Conservation (phyloP, 495 filamentous ascomycete species). For the Elaphomyces granulatus region DNA sequence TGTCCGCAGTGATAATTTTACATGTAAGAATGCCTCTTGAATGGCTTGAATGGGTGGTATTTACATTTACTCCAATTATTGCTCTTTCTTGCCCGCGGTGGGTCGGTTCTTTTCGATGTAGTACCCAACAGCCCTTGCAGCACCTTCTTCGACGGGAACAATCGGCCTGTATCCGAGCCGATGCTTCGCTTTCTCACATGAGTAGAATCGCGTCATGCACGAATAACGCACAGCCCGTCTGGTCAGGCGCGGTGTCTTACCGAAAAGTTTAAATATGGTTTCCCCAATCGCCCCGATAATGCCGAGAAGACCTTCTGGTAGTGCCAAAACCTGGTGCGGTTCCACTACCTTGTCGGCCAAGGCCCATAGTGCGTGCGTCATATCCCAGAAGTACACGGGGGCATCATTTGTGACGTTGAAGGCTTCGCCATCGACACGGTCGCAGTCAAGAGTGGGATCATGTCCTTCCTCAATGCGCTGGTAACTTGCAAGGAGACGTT, state of each 20-base stretch:
- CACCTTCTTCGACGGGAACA: slow-evolving; percentile 59
- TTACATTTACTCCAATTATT: slow-evolving; percentile 17
- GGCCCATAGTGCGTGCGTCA: slow-evolving; percentile 64
- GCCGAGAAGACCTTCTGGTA: slow-evolving; percentile 49
- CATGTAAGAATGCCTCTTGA: too few relatives aligned
- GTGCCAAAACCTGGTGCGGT: slow-evolving; percentile 51
- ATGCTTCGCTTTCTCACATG: slow-evolving; percentile 68
- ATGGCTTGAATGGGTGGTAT: too few relatives aligned
- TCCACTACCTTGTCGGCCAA: slow-evolving; percentile 49
- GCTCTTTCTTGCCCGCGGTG: slow-evolving; percentile 29
- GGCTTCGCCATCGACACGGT: slow-evolving; percentile 80
- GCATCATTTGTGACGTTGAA: slow-evolving; percentile 92
- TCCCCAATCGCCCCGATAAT: slow-evolving; percentile 56
- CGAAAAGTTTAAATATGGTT: slow-evolving; percentile 45
- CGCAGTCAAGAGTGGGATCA: slow-evolving; percentile 50
- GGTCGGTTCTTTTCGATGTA: slow-evolving; percentile 37
- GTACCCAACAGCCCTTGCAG: slow-evolving; percentile 53
- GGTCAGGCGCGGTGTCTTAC: slow-evolving; percentile 65
- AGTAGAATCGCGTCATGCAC: slow-evolving; percentile 76
- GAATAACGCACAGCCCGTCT: slow-evolving; percentile 57
- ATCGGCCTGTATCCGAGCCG: slow-evolving; percentile 63
- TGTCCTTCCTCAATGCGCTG: slow-evolving; percentile 36
- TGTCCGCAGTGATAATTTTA: too few relatives aligned
- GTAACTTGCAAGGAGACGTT: slow-evolving; percentile 49
- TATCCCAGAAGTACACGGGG: slow-evolving; percentile 95